Conservation (phyloP, 352 stramenopile species). For the Peronospora belbahrii region DNA sequence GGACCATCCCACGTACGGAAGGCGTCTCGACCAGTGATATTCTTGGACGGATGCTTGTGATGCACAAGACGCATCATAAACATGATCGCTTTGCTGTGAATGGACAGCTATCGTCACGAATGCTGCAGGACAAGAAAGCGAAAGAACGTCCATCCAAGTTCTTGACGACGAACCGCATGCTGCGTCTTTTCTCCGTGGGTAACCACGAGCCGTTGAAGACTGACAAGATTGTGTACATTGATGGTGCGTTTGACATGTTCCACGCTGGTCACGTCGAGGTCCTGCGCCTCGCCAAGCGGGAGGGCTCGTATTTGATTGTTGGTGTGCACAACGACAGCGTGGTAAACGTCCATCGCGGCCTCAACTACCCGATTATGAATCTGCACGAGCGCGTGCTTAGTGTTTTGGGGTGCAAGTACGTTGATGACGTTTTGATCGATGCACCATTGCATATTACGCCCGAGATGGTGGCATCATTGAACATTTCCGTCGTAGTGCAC, state of each 20-base stretch:
- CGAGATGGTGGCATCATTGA: constrained; percentile 93
- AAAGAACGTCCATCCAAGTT: constrained; percentile 89
- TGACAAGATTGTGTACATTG: constrained; percentile 96
- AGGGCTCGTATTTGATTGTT: constrained; percentile 95
- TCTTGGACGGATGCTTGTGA: constrained; percentile 95
- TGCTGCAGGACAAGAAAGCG: constrained; percentile 47
- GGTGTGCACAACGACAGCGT: constrained; percentile 93
- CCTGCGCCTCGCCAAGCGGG: constrained; percentile 88
- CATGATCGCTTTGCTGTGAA: constrained; percentile 68
- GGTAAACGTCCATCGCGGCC: constrained; percentile 83
- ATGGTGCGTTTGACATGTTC: constrained; percentile 99
- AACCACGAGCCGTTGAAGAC: constrained; percentile 83
- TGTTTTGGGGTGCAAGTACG: constrained; percentile 93
- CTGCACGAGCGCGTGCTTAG: constrained; percentile 95
- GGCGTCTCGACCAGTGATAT: constrained; percentile 98
- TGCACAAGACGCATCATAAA: constrained; percentile 91
- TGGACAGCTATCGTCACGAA: constrained; percentile 68
- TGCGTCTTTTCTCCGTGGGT: constrained; percentile 87
- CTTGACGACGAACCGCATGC: constrained; percentile 93
- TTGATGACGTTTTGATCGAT: constrained; percentile 98
- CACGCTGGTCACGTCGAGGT: constrained; percentile 96
- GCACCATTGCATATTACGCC: constrained; percentile 91
- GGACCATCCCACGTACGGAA: constrained; percentile 93
- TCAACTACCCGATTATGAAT: constrained; percentile 97
- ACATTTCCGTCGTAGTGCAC: constrained; percentile 78